phyloP scores from a whole-genome alignment of 2,329 filamentous ascomycete species.

The Clarireedia monteithiana region DNA sequence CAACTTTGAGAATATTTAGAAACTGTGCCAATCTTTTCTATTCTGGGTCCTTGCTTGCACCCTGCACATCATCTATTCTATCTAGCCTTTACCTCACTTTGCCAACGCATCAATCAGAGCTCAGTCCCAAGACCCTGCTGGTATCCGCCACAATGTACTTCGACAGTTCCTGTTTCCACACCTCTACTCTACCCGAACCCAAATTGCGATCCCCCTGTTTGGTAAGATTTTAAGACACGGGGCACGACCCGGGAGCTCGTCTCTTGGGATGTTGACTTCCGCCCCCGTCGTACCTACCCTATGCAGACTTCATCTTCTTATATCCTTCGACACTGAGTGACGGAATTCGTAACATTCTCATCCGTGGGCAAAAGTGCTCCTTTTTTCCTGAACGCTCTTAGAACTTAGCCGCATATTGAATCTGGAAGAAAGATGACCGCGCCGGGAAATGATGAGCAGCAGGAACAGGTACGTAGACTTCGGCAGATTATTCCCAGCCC shows the following conservation, averaged over 20 bases:
- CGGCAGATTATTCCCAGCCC: not conserved
- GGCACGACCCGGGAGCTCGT: conserved; percentile 6
- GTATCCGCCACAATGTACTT: not conserved
- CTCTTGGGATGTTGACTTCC: conserved; percentile 7
- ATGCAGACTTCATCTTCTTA: not conserved
- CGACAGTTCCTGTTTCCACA: not conserved
- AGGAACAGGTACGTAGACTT: not conserved
- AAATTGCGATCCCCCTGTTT: not conserved
- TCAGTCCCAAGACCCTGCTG: not conserved
- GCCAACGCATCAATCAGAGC: conserved; percentile 5
- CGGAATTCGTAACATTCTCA: not conserved
- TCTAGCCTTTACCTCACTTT: not conserved
- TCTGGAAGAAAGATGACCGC: not conserved
- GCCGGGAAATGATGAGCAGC: not conserved
- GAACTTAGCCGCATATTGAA: not conserved
- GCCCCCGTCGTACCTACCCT: not conserved
- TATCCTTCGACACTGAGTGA: not conserved
- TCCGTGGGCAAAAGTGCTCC: too few species aligned
- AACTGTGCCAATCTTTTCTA: not conserved
- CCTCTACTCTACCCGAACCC: not conserved
- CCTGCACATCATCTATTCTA: not conserved
- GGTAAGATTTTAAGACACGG: conserved; percentile 9
- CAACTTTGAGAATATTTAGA: not conserved
- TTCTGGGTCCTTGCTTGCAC: not conserved
- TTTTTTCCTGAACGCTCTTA: too few species aligned